Evolutionary conservation across 805 yeast species (phyloP).

Genomic region (Candida nanaspora): DNA sequence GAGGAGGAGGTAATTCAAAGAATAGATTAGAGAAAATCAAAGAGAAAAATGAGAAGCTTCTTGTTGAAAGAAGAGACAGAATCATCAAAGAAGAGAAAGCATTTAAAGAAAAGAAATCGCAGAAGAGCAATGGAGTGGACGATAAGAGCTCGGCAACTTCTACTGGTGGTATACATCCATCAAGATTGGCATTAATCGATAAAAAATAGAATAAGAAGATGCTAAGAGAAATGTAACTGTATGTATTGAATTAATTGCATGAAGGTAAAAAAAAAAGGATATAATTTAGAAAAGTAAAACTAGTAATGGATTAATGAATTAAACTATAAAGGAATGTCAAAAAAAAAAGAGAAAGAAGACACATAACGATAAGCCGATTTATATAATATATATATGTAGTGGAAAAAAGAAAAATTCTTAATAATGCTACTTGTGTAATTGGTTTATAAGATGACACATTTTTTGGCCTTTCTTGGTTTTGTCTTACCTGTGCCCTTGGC

Average conservation of each 20-base stretch:
- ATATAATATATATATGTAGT: too few species aligned
- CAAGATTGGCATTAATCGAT: constrained; percentile 47
- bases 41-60: constrained; percentile 69
- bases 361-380: too few species aligned
- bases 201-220: constrained; percentile 5
- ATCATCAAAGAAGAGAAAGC: constrained; percentile 40
- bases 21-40: constrained; percentile 62
- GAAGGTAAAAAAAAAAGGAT: too few species aligned
- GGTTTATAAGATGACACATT: constrained; percentile 71
- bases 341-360: too few species aligned
- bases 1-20: constrained; percentile 92
- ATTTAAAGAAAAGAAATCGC: constrained; percentile 27
- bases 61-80: constrained; percentile 59
- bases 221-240: neutral
- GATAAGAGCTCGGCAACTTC: constrained; percentile 9
- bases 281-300: too few species aligned
- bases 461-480: constrained; percentile 52
- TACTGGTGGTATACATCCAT: constrained; percentile 50
- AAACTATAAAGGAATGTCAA: too few species aligned
- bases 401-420: too few species aligned
- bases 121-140: constrained; percentile 1
- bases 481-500: neutral
- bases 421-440: neutral
- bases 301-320: too few species aligned
- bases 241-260: too few species aligned